Conservation (phyloP, 495 filamentous ascomycete species). For the Penicillium ochrochloron region DNA sequence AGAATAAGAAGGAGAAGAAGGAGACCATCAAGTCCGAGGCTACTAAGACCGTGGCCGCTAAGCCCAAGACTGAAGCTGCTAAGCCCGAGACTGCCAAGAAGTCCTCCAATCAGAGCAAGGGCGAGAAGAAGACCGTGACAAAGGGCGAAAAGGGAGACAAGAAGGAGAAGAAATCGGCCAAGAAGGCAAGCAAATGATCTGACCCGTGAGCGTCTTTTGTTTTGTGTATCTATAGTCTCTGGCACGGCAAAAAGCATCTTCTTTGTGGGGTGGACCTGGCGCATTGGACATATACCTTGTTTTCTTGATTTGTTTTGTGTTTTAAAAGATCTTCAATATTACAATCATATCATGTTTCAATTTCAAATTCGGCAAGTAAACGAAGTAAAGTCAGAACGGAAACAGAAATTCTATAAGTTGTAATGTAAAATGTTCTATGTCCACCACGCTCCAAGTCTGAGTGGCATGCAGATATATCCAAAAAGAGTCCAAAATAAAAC, state of each 20-base stretch:
- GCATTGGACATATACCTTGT: slow-evolving; percentile 37
- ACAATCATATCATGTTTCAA: not conserved
- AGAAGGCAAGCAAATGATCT: slow-evolving; percentile 47
- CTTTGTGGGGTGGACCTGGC: slow-evolving; percentile 35
- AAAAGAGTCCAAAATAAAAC: slow-evolving; percentile 1
- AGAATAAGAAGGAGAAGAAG: slow-evolving; percentile 25
- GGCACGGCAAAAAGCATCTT: slow-evolving; percentile 41
- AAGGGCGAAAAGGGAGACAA: slow-evolving; percentile 21
- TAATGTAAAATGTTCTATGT: slow-evolving; percentile 14
- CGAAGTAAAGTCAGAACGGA: not conserved
- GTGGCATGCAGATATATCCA: slow-evolving; percentile 22
- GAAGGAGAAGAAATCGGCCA: slow-evolving; percentile 38
- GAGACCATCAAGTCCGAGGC: slow-evolving; percentile 21
- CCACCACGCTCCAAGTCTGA: slow-evolving; percentile 6
- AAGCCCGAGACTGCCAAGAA: slow-evolving; percentile 14
- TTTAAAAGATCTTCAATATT: slow-evolving; percentile 16
- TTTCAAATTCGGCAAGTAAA: not conserved
- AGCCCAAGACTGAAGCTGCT: slow-evolving; percentile 12
- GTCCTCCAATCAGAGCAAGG: slow-evolving; percentile 12
- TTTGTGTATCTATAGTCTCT: slow-evolving; percentile 34
- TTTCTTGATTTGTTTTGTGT: slow-evolving; percentile 23
- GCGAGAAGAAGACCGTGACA: slow-evolving; percentile 30
- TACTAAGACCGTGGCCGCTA: not conserved
- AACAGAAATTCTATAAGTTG: slow-evolving; percentile 9
- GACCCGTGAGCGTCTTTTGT: slow-evolving; percentile 29